Evolutionary conservation across 2,329 filamentous ascomycete genomes (phyloP).

Genomic region (Albifimbria verrucaria): DNA sequence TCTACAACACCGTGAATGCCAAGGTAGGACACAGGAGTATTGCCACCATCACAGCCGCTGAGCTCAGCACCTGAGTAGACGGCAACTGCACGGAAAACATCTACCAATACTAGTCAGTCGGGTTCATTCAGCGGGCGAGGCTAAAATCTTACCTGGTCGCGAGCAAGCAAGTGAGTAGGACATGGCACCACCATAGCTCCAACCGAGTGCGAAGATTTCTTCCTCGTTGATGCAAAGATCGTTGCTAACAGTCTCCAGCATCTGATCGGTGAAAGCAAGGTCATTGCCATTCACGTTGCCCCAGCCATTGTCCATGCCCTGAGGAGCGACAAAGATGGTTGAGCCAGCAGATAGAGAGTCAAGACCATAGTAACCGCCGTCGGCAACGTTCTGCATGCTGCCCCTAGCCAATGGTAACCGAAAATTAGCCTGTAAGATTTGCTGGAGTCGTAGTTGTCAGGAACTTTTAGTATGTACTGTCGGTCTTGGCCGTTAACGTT

Average conservation of each 20-base stretch:
- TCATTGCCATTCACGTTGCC: conserved; percentile 38
- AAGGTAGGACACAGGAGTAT: conserved; percentile 34
- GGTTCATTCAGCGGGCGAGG: conserved; percentile 33
- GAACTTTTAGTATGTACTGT: conserved; percentile 35
- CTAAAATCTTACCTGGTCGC: conserved; percentile 23
- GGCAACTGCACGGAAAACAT: conserved; percentile 34
- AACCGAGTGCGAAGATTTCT: conserved; percentile 39
- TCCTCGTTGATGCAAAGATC: conserved; percentile 39
- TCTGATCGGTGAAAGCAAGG: conserved; percentile 34
- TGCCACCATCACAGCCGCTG: conserved; percentile 33
- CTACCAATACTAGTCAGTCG: conserved; percentile 12
- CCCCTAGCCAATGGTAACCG: conserved; percentile 36
- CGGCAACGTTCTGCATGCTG: conserved; percentile 32
- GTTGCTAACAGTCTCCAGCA: conserved; percentile 32
- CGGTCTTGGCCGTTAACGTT: conserved; percentile 18
- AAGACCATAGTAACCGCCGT: conserved; percentile 36
- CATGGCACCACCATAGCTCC: conserved; percentile 42
- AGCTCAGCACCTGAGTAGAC: conserved; percentile 28
- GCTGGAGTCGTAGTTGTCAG: conserved; percentile 21
- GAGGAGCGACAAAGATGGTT: conserved; percentile 41
- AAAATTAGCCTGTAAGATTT: conserved; percentile 25
- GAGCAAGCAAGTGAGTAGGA: conserved; percentile 36
- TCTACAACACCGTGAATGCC: conserved; percentile 36
- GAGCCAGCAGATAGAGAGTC: conserved; percentile 27
- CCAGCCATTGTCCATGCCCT: conserved; percentile 40